These are phyloP conservation scores for Globisporangium mamillatum DNA, from an alignment of 352 stramenopile genomes.

Conservation along the genomic window DNA sequence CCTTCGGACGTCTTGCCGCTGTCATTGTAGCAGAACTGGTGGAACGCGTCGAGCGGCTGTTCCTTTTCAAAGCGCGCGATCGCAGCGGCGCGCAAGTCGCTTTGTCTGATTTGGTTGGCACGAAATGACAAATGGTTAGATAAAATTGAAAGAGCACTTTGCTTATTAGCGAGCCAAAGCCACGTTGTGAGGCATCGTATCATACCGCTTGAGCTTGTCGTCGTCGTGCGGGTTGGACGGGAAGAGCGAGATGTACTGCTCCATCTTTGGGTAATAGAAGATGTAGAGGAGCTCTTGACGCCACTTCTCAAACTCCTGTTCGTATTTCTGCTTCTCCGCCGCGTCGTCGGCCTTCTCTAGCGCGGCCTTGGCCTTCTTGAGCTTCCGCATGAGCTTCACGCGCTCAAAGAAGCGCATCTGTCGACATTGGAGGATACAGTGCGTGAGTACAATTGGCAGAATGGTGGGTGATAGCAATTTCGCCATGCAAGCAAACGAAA, in stretches of 20 bases:
- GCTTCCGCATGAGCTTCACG: constrained; percentile 82
- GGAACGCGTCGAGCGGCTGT: constrained; percentile 55
- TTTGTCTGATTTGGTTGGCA: constrained; percentile 23
- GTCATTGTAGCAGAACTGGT: constrained; percentile 75
- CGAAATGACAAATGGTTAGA: background rate
- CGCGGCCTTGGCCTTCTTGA: constrained; percentile 50
- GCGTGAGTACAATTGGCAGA: background rate
- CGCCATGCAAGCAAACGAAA: background rate
- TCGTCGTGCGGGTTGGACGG: constrained; percentile 48
- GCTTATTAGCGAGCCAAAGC: background rate
- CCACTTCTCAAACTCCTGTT: constrained; percentile 44
- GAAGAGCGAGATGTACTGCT: constrained; percentile 74
- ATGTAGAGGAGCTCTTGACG: constrained; percentile 79
- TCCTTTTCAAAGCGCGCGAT: constrained; percentile 55
- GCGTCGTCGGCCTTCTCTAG: constrained; percentile 44
- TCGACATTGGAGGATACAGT: background rate
- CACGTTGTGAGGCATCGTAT: background rate
- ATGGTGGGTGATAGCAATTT: background rate
- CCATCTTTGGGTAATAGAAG: constrained; percentile 74
- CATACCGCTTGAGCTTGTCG: constrained; percentile 41
- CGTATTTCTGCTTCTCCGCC: constrained; percentile 31
- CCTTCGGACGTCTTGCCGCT: constrained; percentile 24
- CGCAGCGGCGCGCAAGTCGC: constrained; percentile 40
- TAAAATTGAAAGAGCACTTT: background rate
- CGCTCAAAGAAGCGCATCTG: constrained; percentile 81